phyloP scores from a whole-genome alignment of 768 basidiomycete species.

The Leccinum obscurum region DNA sequence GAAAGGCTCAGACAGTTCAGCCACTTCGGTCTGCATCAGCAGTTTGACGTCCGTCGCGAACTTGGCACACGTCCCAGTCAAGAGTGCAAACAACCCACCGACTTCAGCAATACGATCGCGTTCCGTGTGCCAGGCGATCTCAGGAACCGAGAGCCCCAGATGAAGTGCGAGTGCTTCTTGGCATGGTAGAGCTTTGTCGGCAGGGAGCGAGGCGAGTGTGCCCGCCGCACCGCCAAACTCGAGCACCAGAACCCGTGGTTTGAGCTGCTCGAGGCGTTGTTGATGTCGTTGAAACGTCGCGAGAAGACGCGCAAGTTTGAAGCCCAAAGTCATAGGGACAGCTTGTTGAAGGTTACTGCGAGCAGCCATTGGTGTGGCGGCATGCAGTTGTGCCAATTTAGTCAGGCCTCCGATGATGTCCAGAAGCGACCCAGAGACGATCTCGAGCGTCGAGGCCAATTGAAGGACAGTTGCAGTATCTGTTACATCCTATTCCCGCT shows the following conservation, averaged over 20 bases:
- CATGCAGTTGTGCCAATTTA: constrained; percentile 32
- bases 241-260: constrained; percentile 39
- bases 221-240: constrained; percentile 49
- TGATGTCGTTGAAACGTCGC: constrained; percentile 44
- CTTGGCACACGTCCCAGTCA: constrained; percentile 47
- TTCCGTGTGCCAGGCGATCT: constrained; percentile 42
- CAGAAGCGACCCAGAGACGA: constrained; percentile 32
- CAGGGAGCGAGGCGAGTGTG: constrained; percentile 44
- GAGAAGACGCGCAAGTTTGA: constrained; percentile 46
- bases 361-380: constrained; percentile 44
- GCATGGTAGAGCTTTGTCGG: constrained; percentile 32
- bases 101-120: constrained; percentile 45
- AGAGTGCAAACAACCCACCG: constrained; percentile 44
- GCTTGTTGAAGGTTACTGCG: constrained; percentile 51
- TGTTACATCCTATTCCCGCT: constrained; percentile 43
- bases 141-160: constrained; percentile 23
- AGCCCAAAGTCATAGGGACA: constrained; percentile 48
- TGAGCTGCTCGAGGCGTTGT: constrained; percentile 38
- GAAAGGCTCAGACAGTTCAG: constrained; percentile 46
- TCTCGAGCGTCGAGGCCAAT: constrained; percentile 39
- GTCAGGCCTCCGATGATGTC: constrained; percentile 32
- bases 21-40: constrained; percentile 49
- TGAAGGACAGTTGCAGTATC: constrained; percentile 48
- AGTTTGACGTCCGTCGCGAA: constrained; percentile 46
- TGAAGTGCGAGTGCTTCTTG: constrained; percentile 23